Base-by-base conservation (phyloP, 2,329 filamentous ascomycete species). In the Epichloe gansuensis region DNA sequence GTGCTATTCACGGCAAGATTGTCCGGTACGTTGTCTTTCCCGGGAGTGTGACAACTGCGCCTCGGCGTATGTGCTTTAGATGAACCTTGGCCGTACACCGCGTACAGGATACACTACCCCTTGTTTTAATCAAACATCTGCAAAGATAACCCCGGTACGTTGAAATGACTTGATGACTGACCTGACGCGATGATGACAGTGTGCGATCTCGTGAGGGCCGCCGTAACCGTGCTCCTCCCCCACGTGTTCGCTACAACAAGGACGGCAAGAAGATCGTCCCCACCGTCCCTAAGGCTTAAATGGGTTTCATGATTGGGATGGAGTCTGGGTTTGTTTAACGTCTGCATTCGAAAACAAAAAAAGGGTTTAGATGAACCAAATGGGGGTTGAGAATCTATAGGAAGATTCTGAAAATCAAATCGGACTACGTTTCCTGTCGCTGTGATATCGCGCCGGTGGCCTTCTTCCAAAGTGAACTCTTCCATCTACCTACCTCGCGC, bases 1-100 rank as follows among this genome's bases (percentile, higher is more conserved):
- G 93, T 79, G 93, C 93, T 71, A 98, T 98, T 65, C 93, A 98
- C 83, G 93, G 93, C 83, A 98, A 98, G 87, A 98, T 98, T 75
- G 94, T 98, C 77, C 91, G 93, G 91, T 97, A 93, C 76, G 90
- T 82, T 73, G 68, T 68, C 72, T 72, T 76, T 68, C 69, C 68
- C 61, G 66, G 72, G 74, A 75, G 76, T 69, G 66, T 74, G 76
- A 80, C 76, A 78, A 79, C 77, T 78, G 67, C 71, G 66, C 67
- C 66, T 59, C 61, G 63, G 66, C 68, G 70, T 69, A 72, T 72
- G 70, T 69, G 68, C 68, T 74, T 74, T 68, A 74, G 75, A 77
- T 71, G 77, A 81, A 68, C 77, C 78, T 81, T 80, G 77, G 76
- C 72, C 68, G 74, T 74, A 72, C 70, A 39, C 23, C 47, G 38